Conservation (phyloP, 2,329 filamentous ascomycete species). For the Arthrobotrys conoides region DNA sequence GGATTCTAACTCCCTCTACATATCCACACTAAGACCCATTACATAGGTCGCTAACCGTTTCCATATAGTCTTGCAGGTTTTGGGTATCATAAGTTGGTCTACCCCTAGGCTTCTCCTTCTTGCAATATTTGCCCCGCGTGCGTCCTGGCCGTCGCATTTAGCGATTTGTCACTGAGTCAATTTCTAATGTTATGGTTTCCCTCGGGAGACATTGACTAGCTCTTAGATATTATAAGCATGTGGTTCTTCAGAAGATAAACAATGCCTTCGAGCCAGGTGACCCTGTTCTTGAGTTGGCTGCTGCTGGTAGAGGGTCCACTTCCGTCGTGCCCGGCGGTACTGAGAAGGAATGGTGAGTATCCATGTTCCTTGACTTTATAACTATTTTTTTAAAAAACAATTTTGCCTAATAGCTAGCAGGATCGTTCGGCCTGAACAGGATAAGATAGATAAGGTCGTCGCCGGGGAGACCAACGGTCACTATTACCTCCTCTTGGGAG, state of each 20-base stretch:
- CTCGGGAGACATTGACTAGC: constrained; percentile 69
- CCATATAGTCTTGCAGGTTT: constrained; percentile 74
- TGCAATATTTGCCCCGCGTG: constrained; percentile 4
- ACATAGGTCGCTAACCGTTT: background rate
- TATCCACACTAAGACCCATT: background rate
- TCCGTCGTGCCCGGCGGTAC: constrained; percentile 50
- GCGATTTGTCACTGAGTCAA: constrained; percentile 5
- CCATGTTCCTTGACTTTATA: constrained; percentile 43
- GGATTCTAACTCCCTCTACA: background rate
- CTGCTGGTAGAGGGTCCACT: constrained; percentile 65
- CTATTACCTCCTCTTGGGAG: constrained; percentile 79
- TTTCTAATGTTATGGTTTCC: constrained; percentile 54
- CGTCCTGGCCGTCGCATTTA: background rate
- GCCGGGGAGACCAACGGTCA: constrained; percentile 80
- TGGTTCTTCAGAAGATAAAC: constrained; percentile 92
- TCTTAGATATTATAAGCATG: constrained; percentile 80
- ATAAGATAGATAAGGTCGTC: constrained; percentile 85
- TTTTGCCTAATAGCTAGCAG: constrained; percentile 67
- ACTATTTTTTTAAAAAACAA: no score
- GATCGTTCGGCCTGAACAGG: constrained; percentile 87
- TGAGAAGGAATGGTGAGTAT: constrained; percentile 65
- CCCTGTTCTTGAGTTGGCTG: constrained; percentile 85
- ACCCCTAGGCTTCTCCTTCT: background rate
- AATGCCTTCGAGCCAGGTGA: constrained; percentile 93
- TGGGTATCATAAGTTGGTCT: constrained; percentile 77